Base-by-base conservation (phyloP, 495 filamentous ascomycete species). In the Penicillium bialowiezense region DNA sequence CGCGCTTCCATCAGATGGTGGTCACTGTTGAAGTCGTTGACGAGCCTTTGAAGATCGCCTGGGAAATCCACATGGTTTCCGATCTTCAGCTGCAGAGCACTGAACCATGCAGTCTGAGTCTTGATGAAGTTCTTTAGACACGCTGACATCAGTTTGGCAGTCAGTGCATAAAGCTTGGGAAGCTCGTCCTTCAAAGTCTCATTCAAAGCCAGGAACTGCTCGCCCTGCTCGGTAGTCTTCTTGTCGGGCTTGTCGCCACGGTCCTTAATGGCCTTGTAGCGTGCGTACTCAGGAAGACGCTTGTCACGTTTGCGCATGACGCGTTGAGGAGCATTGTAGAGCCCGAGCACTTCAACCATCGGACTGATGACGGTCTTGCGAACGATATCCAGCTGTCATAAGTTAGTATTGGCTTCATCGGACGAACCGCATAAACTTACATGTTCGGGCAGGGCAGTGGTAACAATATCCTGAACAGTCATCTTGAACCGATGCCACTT, bases 261-360 rank as follows among this genome's bases (percentile, higher is more conserved):
- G 29, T 89, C 89, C 60, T 85, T 87, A 36, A 85, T 73, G 17
- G 83, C 77, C 59, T 87, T 90, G 59, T 83, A 91, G 51, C 86
- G 87, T 44, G 90, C 88, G 65, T 91, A 97, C 61, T 96, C 91
- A 29, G 89, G 70, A 5, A 95, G 79, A 24, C 90, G 86, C 70
- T 97, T 97, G 44, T 89, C 84, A 9, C 93, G 85, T 67, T 97
- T 96, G 54, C 86, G 85, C 83, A 97, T 96, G 5, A 95, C 81
- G 39, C 86, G 82, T 32, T 87, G 84, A 2, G 92, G 90, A 7
- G 86, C 87, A 41, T 87, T 83, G 54, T 95, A 86, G 8, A 91
- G 78, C 59, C 85, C 83, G 47, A 96, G 83, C 26, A 96, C 71
- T 20, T 82, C 81, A 56, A 88, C 80, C 69, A 97, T 90, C 2